Conservation (phyloP, 768 basidiomycete species). For the Mycena rosella region DNA sequence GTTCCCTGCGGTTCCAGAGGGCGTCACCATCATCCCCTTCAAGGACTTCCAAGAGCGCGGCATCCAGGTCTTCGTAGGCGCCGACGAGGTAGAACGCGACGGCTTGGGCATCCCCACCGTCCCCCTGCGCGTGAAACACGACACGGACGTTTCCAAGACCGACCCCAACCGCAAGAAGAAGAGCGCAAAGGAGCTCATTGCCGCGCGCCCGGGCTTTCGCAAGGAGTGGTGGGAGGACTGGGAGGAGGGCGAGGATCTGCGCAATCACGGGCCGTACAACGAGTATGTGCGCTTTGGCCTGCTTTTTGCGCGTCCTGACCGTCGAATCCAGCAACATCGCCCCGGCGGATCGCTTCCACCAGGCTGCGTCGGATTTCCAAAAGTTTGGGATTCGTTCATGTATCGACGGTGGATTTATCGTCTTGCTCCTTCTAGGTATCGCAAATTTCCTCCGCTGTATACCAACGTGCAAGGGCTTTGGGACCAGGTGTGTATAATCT, state of each 20-base stretch:
- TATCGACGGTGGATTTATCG: background rate
- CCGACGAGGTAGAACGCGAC: conserved; percentile 73
- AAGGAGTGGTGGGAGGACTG: conserved; percentile 80
- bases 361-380: conserved; percentile 71
- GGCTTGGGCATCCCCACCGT: conserved; percentile 77
- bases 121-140: conserved; percentile 63
- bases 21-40: conserved; percentile 67
- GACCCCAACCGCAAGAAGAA: conserved; percentile 66
- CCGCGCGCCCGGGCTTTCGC: conserved; percentile 27
- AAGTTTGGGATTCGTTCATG: conserved; percentile 21
- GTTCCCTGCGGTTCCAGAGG: conserved; percentile 35
- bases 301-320: conserved; percentile 7
- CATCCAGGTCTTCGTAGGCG: conserved; percentile 59
- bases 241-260: conserved; percentile 69
- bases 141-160: conserved; percentile 68
- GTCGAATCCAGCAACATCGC: conserved; percentile 54
- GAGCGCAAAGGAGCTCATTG: conserved; percentile 45
- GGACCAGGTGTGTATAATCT: conserved; percentile 66
- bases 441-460: conserved; percentile 45
- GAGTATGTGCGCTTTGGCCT: conserved; percentile 54
- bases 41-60: conserved; percentile 68
- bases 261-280: conserved; percentile 59
- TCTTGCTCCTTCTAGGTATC: conserved; percentile 41
- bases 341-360: conserved; percentile 66
- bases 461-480: conserved; percentile 63